These are phyloP conservation scores for Suillus subaureus DNA, from an alignment of 768 basidiomycete genomes.

Conservation along the genomic window DNA sequence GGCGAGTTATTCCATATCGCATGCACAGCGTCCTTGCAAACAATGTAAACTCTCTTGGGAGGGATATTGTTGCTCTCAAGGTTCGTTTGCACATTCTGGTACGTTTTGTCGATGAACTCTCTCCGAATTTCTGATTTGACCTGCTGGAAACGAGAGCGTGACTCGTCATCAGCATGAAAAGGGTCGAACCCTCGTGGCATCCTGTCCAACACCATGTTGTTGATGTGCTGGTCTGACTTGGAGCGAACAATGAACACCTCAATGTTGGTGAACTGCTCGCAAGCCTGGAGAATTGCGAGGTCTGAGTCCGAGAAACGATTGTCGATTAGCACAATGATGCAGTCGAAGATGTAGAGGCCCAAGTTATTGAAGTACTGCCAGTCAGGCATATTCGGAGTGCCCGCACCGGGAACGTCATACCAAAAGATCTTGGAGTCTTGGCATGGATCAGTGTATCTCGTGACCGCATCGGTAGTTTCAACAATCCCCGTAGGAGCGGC, in stretches of 20 bases:
- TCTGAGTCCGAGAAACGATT: slow-evolving; percentile 20
- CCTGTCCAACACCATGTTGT: slow-evolving; percentile 20
- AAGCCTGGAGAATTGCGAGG: slow-evolving; percentile 17
- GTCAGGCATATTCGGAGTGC: slow-evolving; percentile 23
- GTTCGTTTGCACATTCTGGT: slow-evolving; percentile 7
- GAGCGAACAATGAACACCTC: slow-evolving; percentile 35
- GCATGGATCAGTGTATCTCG: slow-evolving; percentile 25
- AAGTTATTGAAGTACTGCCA: slow-evolving; percentile 14
- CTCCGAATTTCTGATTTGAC: background rate
- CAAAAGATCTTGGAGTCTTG: slow-evolving; percentile 21
- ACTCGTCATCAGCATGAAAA: slow-evolving; percentile 13
- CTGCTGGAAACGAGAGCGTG: slow-evolving; percentile 6
- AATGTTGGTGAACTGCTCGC: slow-evolving; percentile 23
- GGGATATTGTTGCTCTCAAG: slow-evolving; percentile 11
- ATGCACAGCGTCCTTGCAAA: no score
- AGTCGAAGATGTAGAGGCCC: no score
- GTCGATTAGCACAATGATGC: slow-evolving; percentile 8
- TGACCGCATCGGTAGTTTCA: slow-evolving; percentile 24
- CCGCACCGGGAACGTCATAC: slow-evolving; percentile 33
- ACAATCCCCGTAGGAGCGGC: slow-evolving; percentile 25
- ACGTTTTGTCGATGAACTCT: slow-evolving; percentile 6
- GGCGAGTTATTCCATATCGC: no score
- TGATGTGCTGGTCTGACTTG: slow-evolving; percentile 35
- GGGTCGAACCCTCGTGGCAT: slow-evolving; percentile 18
- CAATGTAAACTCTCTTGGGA: slow-evolving; percentile 7